These are phyloP conservation scores for Datura wrightii DNA, from an alignment of 257 asterid species.

Conservation along the genomic window DNA sequence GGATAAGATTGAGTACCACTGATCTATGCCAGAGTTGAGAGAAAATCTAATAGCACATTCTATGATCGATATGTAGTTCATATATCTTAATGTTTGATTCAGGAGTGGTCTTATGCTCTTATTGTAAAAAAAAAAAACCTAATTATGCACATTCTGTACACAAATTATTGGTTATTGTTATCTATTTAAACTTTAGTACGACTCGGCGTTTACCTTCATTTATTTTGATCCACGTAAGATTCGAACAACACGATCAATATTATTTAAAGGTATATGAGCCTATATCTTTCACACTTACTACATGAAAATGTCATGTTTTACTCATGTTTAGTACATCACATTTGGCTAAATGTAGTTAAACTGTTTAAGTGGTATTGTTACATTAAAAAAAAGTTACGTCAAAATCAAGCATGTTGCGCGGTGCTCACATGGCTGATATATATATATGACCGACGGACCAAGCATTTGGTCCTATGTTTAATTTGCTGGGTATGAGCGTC, in stretches of 20 bases:
- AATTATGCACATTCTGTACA: neutral
- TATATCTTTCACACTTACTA: neutral
- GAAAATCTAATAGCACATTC: neutral
- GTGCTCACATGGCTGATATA: neutral
- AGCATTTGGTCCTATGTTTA: too few relatives aligned
- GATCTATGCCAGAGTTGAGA: neutral
- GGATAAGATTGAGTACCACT: neutral
- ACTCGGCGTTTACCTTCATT: neutral
- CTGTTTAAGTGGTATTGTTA: neutral
- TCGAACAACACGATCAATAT: neutral
- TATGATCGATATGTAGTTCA: neutral
- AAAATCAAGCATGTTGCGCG: neutral
- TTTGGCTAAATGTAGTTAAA: neutral
- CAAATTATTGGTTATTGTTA: neutral
- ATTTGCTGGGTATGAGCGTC: too few relatives aligned
- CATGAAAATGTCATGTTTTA: neutral
- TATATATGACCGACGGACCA: too few relatives aligned
- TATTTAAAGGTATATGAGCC: neutral
- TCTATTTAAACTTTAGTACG: neutral
- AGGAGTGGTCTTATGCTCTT: neutral
- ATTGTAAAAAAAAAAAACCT: neutral
- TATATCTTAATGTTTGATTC: slow-evolving; percentile 1
- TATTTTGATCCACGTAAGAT: slow-evolving; percentile 4
- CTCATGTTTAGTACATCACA: neutral
- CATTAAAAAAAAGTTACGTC: too few relatives aligned